Evolutionary conservation across 2,329 filamentous ascomycete genomes (phyloP).

Genomic region (Alternaria conjuncta): DNA sequence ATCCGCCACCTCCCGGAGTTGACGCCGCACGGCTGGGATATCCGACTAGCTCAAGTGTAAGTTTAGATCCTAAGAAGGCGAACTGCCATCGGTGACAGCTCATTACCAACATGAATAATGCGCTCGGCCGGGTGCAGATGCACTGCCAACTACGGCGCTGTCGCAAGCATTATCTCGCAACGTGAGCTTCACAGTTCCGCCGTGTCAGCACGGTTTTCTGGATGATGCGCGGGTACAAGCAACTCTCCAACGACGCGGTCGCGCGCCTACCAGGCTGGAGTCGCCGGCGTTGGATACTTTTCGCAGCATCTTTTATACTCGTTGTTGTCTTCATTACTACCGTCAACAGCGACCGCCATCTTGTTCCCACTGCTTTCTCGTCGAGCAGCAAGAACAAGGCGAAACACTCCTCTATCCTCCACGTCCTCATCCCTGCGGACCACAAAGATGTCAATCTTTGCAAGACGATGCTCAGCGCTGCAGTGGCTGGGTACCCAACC

Average conservation of each 20-base stretch:
- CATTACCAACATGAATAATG: background rate
- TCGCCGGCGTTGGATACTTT: background rate
- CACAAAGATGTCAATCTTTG: constrained; percentile 3
- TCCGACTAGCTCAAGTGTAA: background rate
- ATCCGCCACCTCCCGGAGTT: background rate
- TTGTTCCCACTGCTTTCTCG: background rate
- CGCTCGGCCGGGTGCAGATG: background rate
- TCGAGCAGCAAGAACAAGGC: background rate
- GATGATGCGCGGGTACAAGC: background rate
- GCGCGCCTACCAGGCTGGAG: background rate
- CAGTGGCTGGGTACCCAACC: background rate
- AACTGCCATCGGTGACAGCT: background rate
- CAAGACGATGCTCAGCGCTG: constrained; percentile 1
- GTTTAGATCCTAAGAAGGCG: background rate
- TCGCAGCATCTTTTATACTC: background rate
- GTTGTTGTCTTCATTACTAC: background rate
- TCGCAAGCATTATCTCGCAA: background rate
- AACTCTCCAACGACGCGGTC: background rate
- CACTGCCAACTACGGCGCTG: background rate
- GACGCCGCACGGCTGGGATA: background rate
- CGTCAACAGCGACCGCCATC: background rate
- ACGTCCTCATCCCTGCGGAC: background rate
- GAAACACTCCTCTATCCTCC: background rate
- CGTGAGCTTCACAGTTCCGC: background rate
- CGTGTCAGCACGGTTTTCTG: background rate